Base-by-base conservation (phyloP, 805 yeast genomes). In the Nematodospora valgi region DNA sequence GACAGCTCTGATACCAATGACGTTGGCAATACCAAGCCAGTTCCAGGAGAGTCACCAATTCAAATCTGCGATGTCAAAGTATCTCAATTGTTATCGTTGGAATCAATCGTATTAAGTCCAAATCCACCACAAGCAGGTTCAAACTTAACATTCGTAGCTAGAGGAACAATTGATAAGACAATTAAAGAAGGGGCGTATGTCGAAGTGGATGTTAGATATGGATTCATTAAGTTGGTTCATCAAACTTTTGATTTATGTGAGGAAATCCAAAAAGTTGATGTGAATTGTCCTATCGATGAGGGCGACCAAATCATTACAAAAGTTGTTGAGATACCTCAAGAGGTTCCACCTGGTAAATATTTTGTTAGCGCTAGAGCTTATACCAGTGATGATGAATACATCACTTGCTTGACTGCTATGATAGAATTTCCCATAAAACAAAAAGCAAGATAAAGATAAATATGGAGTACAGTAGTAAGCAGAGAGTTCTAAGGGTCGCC, bases 321-420 rank as follows among this genome's bases (percentile, higher is more conserved):
- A 58, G 62, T 67, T 29, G 94, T 93, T 17, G 89, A 81, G 51
- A 77, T 93, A 38, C 98, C 98, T 12, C 68, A 72, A 11, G 93
- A 87, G 58, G 95, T 91, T 21, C 98, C 98, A 40, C 96, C 98
- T 15, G 98, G 98, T 26, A 82, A 76, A 54, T 93, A 93, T 65
- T 66, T 76, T 20, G 95, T 91, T 18, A 67, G 72, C 34, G 98
- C 97, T 13, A 78, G 91, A 52, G 98, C 98, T 2, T 93, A 76
- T 67, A 87, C 95, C 26, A 78, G 68, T 27, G 86, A 84, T 36
- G 96, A 87, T 51, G 82, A 74, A 24, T 74, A 84, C 44, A 78
- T 93, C 44, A 78, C 96, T 16, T 93, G 98, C 59, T 66, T 93
- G 48, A 75, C 85, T 15, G 93, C 87, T 6, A 72, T 78, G 8